Conservation (phyloP, 176 grass and related monocot species). For the Bonia amplexicaulis region DNA sequence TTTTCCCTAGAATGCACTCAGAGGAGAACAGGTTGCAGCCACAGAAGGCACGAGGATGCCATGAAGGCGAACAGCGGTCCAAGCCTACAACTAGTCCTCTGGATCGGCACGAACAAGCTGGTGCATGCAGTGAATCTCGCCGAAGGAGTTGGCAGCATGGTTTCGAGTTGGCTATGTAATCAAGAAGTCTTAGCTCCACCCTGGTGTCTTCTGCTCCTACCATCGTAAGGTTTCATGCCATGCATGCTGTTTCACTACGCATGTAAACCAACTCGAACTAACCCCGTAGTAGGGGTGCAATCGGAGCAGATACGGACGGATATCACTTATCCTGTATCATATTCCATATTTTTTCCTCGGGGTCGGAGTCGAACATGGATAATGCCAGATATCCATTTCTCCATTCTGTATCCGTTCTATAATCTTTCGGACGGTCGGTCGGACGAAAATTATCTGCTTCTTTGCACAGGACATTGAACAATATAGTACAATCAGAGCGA, state of each 20-base stretch:
- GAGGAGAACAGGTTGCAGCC: neutral
- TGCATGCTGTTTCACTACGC: neutral
- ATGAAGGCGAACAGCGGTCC: neutral
- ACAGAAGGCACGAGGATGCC: neutral
- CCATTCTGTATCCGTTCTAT: too few species aligned
- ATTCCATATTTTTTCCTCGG: too few species aligned
- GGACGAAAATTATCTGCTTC: too few species aligned
- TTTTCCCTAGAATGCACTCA: neutral
- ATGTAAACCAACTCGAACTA: neutral
- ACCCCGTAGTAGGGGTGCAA: too few species aligned
- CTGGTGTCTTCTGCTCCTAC: neutral
- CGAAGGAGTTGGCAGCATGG: neutral
- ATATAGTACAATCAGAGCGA: too few species aligned
- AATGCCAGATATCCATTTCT: too few species aligned
- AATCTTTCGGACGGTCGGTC: too few species aligned
- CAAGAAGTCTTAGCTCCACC: neutral
- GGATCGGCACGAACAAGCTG: neutral
- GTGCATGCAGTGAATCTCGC: neutral
- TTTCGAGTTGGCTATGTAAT: neutral
- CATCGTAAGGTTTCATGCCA: too few species aligned
- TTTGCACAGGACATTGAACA: too few species aligned
- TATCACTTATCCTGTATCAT: too few species aligned
- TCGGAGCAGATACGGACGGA: too few species aligned
- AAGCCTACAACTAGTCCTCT: neutral
- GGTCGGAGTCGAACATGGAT: too few species aligned